Percentiles rank a stretch among this genome's conserved stretches.
Conservation (phyloP, 306 rosid genomes). For the Rosa rugosa region DNA sequence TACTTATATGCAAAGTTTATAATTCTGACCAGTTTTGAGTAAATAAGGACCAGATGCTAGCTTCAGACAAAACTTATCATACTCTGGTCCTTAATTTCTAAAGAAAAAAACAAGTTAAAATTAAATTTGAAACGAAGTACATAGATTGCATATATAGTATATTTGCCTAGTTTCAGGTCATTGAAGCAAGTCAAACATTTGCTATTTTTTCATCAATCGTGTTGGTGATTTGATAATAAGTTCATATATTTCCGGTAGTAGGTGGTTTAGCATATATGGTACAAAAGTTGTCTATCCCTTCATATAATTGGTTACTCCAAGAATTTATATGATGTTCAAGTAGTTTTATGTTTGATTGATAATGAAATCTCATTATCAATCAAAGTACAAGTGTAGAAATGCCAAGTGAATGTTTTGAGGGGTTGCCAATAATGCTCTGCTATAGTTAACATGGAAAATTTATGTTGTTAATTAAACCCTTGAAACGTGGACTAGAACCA, state of each 20-base stretch:
- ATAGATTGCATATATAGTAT: neutral
- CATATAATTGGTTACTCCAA: neutral
- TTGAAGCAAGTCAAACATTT: neutral
- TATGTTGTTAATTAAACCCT: neutral
- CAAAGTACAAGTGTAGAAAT: neutral
- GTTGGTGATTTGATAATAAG: neutral
- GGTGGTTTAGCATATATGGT: neutral
- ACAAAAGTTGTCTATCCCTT: neutral
- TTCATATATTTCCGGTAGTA: neutral
- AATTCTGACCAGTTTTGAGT: neutral
- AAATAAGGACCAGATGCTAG: neutral
- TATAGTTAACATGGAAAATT: neutral
- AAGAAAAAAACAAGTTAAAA: no score
- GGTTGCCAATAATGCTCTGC: neutral
- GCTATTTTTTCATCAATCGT: no score
- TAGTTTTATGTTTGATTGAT: neutral
- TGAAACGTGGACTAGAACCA: conserved; percentile 1
- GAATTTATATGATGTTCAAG: neutral
- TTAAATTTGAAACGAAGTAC: no score
- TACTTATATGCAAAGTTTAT: no score
- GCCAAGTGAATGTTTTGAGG: neutral
- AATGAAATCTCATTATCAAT: neutral
- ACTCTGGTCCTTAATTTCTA: neutral
- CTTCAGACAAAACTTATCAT: neutral
- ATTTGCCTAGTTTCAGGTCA: neutral